Evolutionary conservation across 257 asterid species (phyloP).

Genomic region (Solanum microdontum): DNA sequence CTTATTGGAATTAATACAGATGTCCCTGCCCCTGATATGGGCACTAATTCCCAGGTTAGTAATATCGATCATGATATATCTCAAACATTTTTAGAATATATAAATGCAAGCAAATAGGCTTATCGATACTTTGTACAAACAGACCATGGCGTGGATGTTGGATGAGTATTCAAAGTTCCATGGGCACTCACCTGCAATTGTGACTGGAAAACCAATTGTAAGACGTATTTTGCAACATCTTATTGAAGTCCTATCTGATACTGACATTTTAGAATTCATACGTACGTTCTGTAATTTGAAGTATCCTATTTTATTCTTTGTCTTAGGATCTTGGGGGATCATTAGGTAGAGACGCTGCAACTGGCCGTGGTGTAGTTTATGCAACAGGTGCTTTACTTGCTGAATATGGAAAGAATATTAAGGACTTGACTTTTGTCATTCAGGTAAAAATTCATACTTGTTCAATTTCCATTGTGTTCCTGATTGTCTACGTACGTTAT

Average conservation of each 20-base stretch:
- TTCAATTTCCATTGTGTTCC: not conserved
- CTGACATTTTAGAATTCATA: not conserved
- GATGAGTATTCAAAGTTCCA: slow-evolving; percentile 98
- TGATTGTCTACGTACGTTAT: not conserved
- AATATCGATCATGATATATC: not conserved
- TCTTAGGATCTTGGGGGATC: slow-evolving; percentile 88
- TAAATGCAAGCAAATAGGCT: not conserved
- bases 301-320: not conserved
- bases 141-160: slow-evolving; percentile 99
- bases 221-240: slow-evolving; percentile 11
- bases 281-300: not conserved
- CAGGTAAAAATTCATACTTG: slow-evolving; percentile 36
- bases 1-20: slow-evolving; percentile 86
- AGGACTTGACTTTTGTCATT: slow-evolving; percentile 60
- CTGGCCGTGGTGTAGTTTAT: slow-evolving; percentile 87
- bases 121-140: slow-evolving; percentile 10
- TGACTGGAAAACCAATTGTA: slow-evolving; percentile 93
- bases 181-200: slow-evolving; percentile 93
- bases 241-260: not conserved
- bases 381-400: slow-evolving; percentile 80
- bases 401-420: slow-evolving; percentile 70
- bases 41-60: slow-evolving; percentile 91
- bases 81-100: not conserved
- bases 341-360: slow-evolving; percentile 88
- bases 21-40: slow-evolving; percentile 99